Evolutionary conservation across 2,329 filamentous ascomycete species (phyloP), one percentile per base, ranked within the genome.

Genomic region (Fonsecaea nubica): DNA sequence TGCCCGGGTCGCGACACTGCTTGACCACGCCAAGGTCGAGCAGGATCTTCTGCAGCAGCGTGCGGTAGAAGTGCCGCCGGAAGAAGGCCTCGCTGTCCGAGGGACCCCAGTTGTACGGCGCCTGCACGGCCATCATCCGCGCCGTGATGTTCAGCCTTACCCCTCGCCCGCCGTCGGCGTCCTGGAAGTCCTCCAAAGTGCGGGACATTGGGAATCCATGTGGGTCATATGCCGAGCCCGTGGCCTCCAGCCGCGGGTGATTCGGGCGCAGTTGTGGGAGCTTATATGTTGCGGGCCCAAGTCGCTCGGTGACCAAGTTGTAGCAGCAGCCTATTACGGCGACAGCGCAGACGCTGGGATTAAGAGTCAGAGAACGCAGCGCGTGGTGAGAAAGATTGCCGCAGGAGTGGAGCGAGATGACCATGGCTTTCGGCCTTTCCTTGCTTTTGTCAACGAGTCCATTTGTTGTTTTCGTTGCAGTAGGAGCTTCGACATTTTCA

Each of bases 241-340:
- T 91, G 32, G 85, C 81, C 13, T 85, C 81, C 0, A 93, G 84
- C 0, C 92, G 88, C 1, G 86, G 73, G 84, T 93, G 92, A 81
- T 76, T 90, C 73, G 91, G 90, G 8, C 93, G 89, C 40, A 94
- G 85, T 57, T 88, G 87, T 1, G 92, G 90, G 21, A 92, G 85
- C 77, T 97, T 97, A 82, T 92, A 94, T 0, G 92, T 93, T 18
- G 92, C 90, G 1, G 93, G 92, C 0, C 92, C 92, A 12, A 97
- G 86, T 64, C 92, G 89, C 79, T 98, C 95, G 0, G 94, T 97
- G 72, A 98, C 82, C 5, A 98, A 87, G 74, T 99, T 99, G 84
- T 99, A 98, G 83, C 95, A 99, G 82, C 95, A 99, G 55, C 95
- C 95, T 67, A 99, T 92, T 76, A 99, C 93, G 65, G 94, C 94